Conservation (phyloP, 495 filamentous ascomycete genomes). For the Cladorrhinum samala region DNA sequence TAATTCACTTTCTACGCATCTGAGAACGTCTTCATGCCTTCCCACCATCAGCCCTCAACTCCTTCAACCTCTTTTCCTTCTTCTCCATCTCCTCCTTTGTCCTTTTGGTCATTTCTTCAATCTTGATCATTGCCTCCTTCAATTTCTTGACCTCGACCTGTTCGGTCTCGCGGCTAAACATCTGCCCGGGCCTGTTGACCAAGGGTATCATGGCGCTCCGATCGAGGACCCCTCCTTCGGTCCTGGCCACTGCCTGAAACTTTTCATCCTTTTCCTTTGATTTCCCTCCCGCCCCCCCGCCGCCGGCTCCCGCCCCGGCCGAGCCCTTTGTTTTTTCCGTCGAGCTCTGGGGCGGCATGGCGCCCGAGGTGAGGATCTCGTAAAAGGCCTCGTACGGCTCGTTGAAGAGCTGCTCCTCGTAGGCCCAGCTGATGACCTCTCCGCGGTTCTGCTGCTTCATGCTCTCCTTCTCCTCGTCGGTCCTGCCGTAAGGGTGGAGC, state of each 20-base stretch:
- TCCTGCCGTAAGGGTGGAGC: constrained; percentile 77
- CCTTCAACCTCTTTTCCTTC: constrained; percentile 47
- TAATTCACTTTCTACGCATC: no score
- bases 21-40: no score
- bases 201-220: constrained; percentile 67
- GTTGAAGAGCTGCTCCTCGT: constrained; percentile 93
- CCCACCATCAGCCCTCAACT: constrained; percentile 33
- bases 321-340: no score
- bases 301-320: no score
- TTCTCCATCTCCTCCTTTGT: constrained; percentile 58
- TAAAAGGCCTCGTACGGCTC: constrained; percentile 90
- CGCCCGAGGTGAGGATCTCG: constrained; percentile 67
- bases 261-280: constrained; percentile 9
- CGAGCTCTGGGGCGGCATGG: constrained; percentile 31
- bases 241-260: constrained; percentile 14
- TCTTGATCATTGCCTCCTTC: constrained; percentile 61
- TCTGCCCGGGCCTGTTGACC: constrained; percentile 54
- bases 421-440: constrained; percentile 64
- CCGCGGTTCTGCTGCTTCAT: constrained; percentile 51
- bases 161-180: constrained; percentile 72
- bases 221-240: constrained; percentile 46
- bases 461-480: constrained; percentile 65
- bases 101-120: constrained; percentile 56
- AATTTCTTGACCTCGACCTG: constrained; percentile 65
- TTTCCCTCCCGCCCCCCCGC: constrained; percentile 25